These are phyloP conservation scores for Triticum dicoccoides DNA, from an alignment of 176 grass and related monocot species.

Conservation along the genomic window DNA sequence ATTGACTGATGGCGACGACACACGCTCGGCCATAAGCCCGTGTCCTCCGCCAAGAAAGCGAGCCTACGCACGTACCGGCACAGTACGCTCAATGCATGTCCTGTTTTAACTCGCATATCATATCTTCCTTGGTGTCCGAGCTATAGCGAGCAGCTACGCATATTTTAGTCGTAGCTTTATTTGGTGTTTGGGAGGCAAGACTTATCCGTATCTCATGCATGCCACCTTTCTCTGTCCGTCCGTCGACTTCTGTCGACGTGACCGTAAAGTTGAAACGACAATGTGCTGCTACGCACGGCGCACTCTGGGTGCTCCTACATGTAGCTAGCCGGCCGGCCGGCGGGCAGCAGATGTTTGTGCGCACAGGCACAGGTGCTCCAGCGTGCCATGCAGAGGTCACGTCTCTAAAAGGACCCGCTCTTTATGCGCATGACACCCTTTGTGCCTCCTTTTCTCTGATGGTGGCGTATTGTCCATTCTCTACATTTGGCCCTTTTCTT, in stretches of 20 bases:
- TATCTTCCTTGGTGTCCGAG: neutral
- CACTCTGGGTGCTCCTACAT: slow-evolving; percentile 31
- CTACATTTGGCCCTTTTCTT: too few relatives aligned
- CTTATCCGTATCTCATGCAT: slow-evolving; percentile 3
- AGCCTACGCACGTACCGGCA: neutral
- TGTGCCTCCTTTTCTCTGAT: neutral
- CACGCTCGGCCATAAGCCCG: slow-evolving; percentile 33
- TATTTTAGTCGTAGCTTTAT: neutral
- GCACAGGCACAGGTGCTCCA: slow-evolving; percentile 2
- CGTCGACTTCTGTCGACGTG: neutral
- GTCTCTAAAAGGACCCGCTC: neutral
- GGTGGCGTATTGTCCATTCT: neutral
- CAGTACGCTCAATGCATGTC: neutral
- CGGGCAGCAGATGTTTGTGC: neutral
- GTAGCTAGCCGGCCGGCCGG: neutral
- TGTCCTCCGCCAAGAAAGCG: slow-evolving; percentile 25
- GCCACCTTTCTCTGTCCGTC: neutral
- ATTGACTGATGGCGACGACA: slow-evolving; percentile 22
- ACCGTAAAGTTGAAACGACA: neutral
- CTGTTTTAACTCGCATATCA: neutral
- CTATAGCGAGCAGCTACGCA: neutral
- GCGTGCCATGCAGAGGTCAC: neutral
- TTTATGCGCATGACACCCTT: slow-evolving; percentile 18
- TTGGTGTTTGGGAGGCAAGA: neutral
- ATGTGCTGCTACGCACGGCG: slow-evolving; percentile 8